Evolutionary conservation across 495 filamentous ascomycete species (phyloP).

Genomic region (Clohesyomyces aquaticus): DNA sequence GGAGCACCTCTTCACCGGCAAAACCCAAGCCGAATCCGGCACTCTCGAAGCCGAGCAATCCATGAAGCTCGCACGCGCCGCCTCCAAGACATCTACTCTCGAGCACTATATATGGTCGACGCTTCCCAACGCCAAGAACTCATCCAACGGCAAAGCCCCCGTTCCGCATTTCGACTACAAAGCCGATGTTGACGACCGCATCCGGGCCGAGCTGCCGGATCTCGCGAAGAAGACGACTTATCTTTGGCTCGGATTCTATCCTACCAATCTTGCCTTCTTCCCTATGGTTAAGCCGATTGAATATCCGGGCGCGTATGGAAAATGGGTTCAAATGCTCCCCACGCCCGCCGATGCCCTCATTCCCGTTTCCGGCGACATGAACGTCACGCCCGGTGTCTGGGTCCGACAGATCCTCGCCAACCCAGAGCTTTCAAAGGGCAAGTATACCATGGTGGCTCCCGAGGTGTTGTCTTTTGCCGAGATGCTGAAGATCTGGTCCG

Average conservation of each 20-base stretch:
- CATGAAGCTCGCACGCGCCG: conserved; percentile 52
- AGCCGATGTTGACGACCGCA: conserved; percentile 40
- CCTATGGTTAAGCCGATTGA: conserved; percentile 18
- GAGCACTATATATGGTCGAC: conserved; percentile 57
- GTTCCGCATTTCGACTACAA: conserved; percentile 46
- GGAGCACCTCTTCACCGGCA: conserved; percentile 29
- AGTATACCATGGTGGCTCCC: conserved; percentile 8
- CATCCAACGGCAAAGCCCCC: conserved; percentile 27
- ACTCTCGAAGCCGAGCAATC: conserved; percentile 46
- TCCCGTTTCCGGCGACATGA: conserved; percentile 15
- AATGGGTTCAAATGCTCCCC: conserved; percentile 5
- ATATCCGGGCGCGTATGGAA: conserved; percentile 15
- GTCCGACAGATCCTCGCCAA: conserved; percentile 24
- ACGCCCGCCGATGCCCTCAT: conserved; percentile 7
- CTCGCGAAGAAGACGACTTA: conserved; percentile 41
- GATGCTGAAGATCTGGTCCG: conserved; percentile 16
- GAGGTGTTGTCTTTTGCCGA: conserved; percentile 13
- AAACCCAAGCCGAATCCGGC: conserved; percentile 18
- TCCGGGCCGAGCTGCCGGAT: conserved; percentile 35
- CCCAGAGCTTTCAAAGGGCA: background rate
- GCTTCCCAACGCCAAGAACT: conserved; percentile 43
- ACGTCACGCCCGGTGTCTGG: conserved; percentile 8
- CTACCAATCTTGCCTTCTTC: conserved; percentile 15
- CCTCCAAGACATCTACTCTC: conserved; percentile 45
- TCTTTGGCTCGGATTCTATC: conserved; percentile 30